Evolutionary conservation across 1,284 basidiomycete species (phyloP), one percentile per base, ranked within the genome.

Genomic region (Melampsora abietis-canadensis): DNA sequence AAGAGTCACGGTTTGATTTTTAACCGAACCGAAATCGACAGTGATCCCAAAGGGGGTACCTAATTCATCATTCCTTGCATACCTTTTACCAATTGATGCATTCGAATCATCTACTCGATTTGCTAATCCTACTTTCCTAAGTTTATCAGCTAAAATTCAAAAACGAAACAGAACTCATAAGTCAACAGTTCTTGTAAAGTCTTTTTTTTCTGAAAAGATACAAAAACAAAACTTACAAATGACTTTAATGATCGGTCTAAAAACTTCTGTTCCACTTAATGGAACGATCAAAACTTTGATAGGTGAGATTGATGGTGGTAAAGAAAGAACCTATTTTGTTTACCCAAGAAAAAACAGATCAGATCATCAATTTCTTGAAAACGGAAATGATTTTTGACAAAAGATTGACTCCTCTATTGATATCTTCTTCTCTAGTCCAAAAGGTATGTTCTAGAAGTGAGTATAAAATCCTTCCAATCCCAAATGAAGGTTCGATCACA

Each of bases 401-500:
- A 76, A 40, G 76, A 77, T 76, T 61, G 21, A 92, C 93, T 77
- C 89, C 90, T 80, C 93, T 90, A 77, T 92, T 90, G 51, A 91
- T 84, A 82, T 95, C 92, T 80, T 92, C 89, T 81, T 93, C 94
- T 81, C 95, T 88, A 75, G 88, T 88, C 95, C 95, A 98, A 86
- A 91, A 99, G 79, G 87, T 89, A 85, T 98, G 95, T 83, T 99
- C 95, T 64, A 98, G 88, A 68, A 98, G 85, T 47, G 89, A 89
- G 83, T 98, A 98, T 64, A 98, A 86, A 80, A 98, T 97, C 76
- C 95, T 92, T 75, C 95, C 95, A 79, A 98, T 89, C 79, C 96
- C 95, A 83, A 98, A 98, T 21, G 96, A 99, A 34, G 95, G 95
- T 83, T 98, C 95, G 81, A 98, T 96, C 82, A 99, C 95, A 84